Evolutionary conservation across 2,329 filamentous ascomycete species (phyloP).

Genomic region (Talaromyces sp.): DNA sequence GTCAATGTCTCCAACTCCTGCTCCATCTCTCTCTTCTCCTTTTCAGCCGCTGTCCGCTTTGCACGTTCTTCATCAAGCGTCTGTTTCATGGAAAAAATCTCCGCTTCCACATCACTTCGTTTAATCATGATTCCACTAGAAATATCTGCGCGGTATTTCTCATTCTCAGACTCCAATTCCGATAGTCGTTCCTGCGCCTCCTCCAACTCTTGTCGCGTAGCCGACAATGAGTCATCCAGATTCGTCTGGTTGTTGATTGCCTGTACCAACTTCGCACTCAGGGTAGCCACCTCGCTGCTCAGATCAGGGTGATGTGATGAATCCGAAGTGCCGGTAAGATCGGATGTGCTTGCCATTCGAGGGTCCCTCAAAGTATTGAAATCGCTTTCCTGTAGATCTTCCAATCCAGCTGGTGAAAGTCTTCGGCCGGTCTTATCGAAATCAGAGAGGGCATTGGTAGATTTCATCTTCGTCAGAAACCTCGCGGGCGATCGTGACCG

Average conservation of each 20-base stretch:
- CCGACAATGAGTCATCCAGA: conserved; percentile 82
- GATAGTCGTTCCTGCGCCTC: conserved; percentile 64
- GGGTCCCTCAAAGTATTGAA: conserved; percentile 49
- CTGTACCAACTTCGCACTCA: conserved; percentile 94
- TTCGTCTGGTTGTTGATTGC: conserved; percentile 95
- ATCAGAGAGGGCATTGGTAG: conserved; percentile 41
- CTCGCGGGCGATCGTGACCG: conserved; percentile 35
- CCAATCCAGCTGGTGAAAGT: conserved; percentile 27
- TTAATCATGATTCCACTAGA: conserved; percentile 72
- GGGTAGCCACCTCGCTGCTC: conserved; percentile 74
- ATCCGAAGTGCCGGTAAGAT: conserved; percentile 36
- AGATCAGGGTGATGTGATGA: conserved; percentile 55
- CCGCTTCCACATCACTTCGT: conserved; percentile 69
- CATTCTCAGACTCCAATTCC: conserved; percentile 65
- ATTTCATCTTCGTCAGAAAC: conserved; percentile 44
- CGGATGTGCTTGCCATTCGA: conserved; percentile 34
- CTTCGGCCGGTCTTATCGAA: conserved; percentile 26
- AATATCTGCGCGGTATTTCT: conserved; percentile 67
- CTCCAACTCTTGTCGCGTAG: conserved; percentile 79
- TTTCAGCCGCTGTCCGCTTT: conserved; percentile 63
- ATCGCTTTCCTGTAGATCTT: conserved; percentile 36
- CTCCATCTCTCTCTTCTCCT: conserved; percentile 85
- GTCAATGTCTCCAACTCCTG: conserved; percentile 88
- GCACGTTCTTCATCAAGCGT: conserved; percentile 64
- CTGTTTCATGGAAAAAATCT: conserved; percentile 59